Base-by-base conservation (phyloP, 2,329 filamentous ascomycete genomes). In the Arthrobotrys megalospora region DNA sequence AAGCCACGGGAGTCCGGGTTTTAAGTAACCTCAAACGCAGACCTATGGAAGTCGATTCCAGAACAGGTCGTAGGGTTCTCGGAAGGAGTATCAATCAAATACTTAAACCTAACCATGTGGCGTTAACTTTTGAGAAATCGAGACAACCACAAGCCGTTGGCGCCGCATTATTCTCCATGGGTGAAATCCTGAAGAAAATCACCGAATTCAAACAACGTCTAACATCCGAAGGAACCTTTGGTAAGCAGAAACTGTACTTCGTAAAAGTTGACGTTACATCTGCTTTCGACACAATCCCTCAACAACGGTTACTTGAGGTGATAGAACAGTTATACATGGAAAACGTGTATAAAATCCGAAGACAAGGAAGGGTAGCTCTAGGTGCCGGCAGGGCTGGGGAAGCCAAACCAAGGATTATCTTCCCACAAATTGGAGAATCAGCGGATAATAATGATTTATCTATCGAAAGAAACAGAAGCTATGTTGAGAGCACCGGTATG, bases 201-300 rank as follows among this genome's bases (percentile, higher is more conserved):
- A 92, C 91, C 78, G 82, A 80, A 0, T 98, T 97, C 85, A 91
- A 91, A 80, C 81, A 84, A 1, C 84, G 80, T 0, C 83, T 92
- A 10, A 53, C 80, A 28, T 65, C 82, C 36, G 82, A 83, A 24
- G 84, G 84, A 0, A 73, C 84, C 0, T 79, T 80, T 0, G 81
- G 84, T 0, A 81, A 83, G 7, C 86, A 84, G 3, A 81, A 80
- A 50, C 85, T 97, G 0, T 98, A 92, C 84, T 97, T 98, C 84
- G 94, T 91, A 77, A 99, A 99, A 83, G 87, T 97, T 11, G 96
- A 99, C 82, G 94, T 99, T 19, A 89, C 93, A 83, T 90, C 93
- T 1, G 97, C 95, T 81, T 99, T 97, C 83, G 96, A 99, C 84
- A 97, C 92, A 0, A 97, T 99, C 52, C 96, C 96, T 0, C 96